Percentiles rank a stretch among this genome's conserved stretches.
Evolutionary conservation across 768 basidiomycete species (phyloP).

Genomic region (Lyophyllum semitale): DNA sequence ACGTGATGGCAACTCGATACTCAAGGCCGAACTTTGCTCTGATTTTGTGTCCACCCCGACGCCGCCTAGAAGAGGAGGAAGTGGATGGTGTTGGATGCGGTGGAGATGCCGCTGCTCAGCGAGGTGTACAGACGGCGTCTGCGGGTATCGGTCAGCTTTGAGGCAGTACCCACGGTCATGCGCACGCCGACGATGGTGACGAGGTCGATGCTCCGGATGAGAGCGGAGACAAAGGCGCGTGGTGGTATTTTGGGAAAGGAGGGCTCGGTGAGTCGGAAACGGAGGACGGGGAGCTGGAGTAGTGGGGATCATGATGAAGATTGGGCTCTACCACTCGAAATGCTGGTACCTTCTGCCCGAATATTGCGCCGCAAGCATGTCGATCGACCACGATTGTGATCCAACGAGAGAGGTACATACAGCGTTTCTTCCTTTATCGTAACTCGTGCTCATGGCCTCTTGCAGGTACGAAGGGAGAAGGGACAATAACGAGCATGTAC

Average conservation of each 20-base stretch:
- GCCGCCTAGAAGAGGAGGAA: constrained; percentile 44
- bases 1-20: too few species aligned
- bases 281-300: constrained; percentile 7
- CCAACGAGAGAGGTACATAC: too few species aligned
- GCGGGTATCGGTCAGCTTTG: constrained; percentile 6
- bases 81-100: constrained; percentile 24
- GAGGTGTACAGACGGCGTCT: constrained; percentile 14
- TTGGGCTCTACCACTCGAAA: too few species aligned
- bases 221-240: constrained; percentile 3
- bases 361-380: too few species aligned
- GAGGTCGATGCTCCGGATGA: not conserved
- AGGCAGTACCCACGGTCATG: not conserved
- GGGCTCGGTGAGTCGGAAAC: constrained; percentile 4
- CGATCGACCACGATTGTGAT: too few species aligned
- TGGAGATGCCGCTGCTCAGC: constrained; percentile 20
- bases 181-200: too few species aligned
- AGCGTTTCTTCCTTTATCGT: too few species aligned
- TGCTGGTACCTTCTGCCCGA: too few species aligned
- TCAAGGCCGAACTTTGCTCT: too few species aligned
- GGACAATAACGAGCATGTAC: too few species aligned
- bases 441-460: too few species aligned
- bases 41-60: not conserved
- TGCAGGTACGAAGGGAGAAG: too few species aligned
- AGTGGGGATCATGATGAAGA: constrained; percentile 6
- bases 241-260: not conserved